Evolutionary conservation across 2,329 filamentous ascomycete genomes (phyloP).

Genomic region (Sordariomycetes sp.): DNA sequence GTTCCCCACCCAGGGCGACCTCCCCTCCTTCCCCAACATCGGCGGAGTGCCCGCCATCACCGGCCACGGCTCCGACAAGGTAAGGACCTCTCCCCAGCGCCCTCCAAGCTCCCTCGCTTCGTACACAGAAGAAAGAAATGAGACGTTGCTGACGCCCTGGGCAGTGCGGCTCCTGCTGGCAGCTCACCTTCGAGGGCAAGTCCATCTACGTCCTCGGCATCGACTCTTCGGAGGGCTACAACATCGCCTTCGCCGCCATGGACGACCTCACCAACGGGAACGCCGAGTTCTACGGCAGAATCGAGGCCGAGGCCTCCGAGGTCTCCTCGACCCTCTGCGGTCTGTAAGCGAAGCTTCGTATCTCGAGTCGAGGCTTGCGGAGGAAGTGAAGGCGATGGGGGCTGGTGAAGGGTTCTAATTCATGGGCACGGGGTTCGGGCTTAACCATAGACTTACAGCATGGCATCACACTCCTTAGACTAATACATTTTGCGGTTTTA

Average conservation of each 20-base stretch:
- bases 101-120: not conserved
- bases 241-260: constrained; percentile 46
- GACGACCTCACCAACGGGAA: constrained; percentile 42
- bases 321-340: constrained; percentile 33
- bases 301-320: constrained; percentile 37
- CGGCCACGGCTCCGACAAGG: constrained; percentile 38
- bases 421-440: not conserved
- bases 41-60: constrained; percentile 40
- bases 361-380: not conserved
- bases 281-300: constrained; percentile 35
- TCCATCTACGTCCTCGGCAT: constrained; percentile 45
- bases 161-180: constrained; percentile 51
- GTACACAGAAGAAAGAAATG: not conserved
- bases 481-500: not conserved
- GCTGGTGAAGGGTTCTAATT: not conserved
- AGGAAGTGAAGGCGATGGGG: not conserved
- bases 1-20: constrained; percentile 42
- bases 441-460: not conserved
- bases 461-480: constrained; percentile 10
- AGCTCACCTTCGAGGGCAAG: constrained; percentile 37
- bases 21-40: constrained; percentile 42
- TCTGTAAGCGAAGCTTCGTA: constrained; percentile 11
- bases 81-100: constrained; percentile 11
- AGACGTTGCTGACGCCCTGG: constrained; percentile 2
- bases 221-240: constrained; percentile 41